Conservation (phyloP, 2,329 filamentous ascomycete species). For the Cordyceps pruinosa region DNA sequence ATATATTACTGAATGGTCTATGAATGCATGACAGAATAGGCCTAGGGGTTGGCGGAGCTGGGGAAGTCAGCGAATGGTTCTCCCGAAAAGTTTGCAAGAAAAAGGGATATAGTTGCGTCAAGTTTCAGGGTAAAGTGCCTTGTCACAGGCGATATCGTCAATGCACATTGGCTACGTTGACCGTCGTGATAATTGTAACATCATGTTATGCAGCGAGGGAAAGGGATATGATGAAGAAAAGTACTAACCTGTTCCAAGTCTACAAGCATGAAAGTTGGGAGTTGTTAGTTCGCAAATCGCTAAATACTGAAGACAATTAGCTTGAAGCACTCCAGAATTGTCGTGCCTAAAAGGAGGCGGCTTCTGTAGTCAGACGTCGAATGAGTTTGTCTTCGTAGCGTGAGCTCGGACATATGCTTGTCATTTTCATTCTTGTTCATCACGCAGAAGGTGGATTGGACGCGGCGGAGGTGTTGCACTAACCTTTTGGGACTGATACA, state of each 20-base stretch:
- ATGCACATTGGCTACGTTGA: slow-evolving; percentile 40
- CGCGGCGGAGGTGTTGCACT: slow-evolving; percentile 12
- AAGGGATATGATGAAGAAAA: neutral
- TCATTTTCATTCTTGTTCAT: slow-evolving; percentile 81
- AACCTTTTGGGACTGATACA: slow-evolving; percentile 11
- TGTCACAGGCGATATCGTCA: slow-evolving; percentile 42
- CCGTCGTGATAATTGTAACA: slow-evolving; percentile 41
- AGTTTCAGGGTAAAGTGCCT: slow-evolving; percentile 31
- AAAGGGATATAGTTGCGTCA: neutral
- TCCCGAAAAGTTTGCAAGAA: neutral
- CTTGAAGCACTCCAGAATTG: neutral
- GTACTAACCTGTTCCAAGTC: slow-evolving; percentile 22
- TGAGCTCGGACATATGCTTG: slow-evolving; percentile 97
- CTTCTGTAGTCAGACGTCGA: slow-evolving; percentile 14
- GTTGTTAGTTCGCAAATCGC: neutral
- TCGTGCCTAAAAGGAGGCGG: neutral
- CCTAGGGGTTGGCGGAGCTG: neutral
- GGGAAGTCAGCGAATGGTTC: slow-evolving; percentile 1
- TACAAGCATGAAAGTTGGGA: neutral
- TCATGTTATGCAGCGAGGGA: slow-evolving; percentile 26
- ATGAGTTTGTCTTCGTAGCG: slow-evolving; percentile 38
- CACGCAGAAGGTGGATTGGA: slow-evolving; percentile 39
- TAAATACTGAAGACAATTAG: neutral
- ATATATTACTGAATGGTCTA: neutral
- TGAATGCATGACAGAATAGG: neutral